These are phyloP conservation scores for Leccinum griseonigrum DNA, from an alignment of 1,284 basidiomycete genomes.

Conservation along the genomic window DNA sequence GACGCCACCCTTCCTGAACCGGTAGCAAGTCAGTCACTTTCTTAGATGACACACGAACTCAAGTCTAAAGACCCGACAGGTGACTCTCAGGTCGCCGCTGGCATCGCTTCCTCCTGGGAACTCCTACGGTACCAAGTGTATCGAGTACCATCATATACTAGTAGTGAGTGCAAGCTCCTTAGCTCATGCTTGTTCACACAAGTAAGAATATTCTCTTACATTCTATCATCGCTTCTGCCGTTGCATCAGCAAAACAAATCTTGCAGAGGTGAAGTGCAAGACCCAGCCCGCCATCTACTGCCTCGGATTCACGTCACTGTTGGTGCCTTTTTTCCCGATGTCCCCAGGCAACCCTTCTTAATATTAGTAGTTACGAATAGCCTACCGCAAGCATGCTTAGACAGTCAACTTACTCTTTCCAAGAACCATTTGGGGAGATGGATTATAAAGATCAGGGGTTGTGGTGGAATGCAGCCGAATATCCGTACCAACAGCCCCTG, in stretches of 20 bases:
- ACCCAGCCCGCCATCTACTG: background rate
- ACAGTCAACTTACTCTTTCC: slow-evolving; percentile 10
- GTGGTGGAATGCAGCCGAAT: slow-evolving; percentile 12
- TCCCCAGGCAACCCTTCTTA: background rate
- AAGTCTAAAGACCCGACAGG: background rate
- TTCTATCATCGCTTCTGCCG: background rate
- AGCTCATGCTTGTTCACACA: background rate
- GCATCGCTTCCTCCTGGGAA: background rate
- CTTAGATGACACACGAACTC: background rate
- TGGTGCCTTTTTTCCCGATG: slow-evolving; percentile 3
- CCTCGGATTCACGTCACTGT: slow-evolving; percentile 3
- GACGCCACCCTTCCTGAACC: slow-evolving; percentile 2
- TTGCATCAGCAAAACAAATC: background rate
- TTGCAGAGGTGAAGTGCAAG: background rate
- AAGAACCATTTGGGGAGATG: slow-evolving; percentile 7
- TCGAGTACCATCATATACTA: background rate
- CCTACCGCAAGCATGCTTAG: slow-evolving; percentile 16
- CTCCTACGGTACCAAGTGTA: background rate
- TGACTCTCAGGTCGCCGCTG: background rate
- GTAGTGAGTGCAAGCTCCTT: slow-evolving; percentile 11
- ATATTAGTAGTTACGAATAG: slow-evolving; percentile 6
- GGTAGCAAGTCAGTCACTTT: slow-evolving; percentile 8
- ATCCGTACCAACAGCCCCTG: slow-evolving; percentile 17
- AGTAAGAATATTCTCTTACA: background rate
- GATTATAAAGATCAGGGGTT: slow-evolving; percentile 24